Evolutionary conservation across 495 filamentous ascomycete species (phyloP), one percentile per base, ranked within the genome.

Genomic region (Daldinia decipiens): DNA sequence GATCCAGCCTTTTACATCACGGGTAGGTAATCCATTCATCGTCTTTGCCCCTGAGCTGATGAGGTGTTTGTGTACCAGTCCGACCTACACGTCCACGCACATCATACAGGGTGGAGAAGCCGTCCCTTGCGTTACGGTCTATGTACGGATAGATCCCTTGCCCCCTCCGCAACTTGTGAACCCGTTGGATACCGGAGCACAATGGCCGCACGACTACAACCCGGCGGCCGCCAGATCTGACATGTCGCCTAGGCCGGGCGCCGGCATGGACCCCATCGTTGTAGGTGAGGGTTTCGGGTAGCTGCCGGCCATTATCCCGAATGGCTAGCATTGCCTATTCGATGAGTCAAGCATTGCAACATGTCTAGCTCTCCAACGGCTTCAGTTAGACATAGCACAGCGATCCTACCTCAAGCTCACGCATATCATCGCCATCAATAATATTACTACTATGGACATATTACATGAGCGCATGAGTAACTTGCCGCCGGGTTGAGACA

Each of bases 141-240:
- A 40, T 40, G 60, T 32, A 45, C 15, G 70, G 34, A 31, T 15
- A 39, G 56, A 59, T 36, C 27, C 39, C 32, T 36, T 58, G 19
- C 65, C 60, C 39, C 32, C 51, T 40, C 59, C 40, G 47, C 52
- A 59, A 50, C 34, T 67, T 32, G 15, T 43, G 34, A 62, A 53
- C 38, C 63, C 63, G 54, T 55, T 68, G 39, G 65, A 61, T 38
- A 51, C 51, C 65, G 70, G 70, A 43, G 50, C 60, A 65, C 70
- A 65, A 57, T 52, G 57, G 53, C 62, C 61, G 65, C 38, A 39
- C 65, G 11, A 59, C 34, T 36, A 47, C 29, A 62, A 47, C 50
- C 65, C 60, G 34, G 62, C 65, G 55, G 61, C 65, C 52, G 70
- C 65, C 50, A 73, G 65, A 68, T 68, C 65, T 65, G 65, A 73